These are phyloP conservation scores for Coniochaeta pulveracea DNA, from an alignment of 2,329 filamentous ascomycete species.

Conservation along the genomic window DNA sequence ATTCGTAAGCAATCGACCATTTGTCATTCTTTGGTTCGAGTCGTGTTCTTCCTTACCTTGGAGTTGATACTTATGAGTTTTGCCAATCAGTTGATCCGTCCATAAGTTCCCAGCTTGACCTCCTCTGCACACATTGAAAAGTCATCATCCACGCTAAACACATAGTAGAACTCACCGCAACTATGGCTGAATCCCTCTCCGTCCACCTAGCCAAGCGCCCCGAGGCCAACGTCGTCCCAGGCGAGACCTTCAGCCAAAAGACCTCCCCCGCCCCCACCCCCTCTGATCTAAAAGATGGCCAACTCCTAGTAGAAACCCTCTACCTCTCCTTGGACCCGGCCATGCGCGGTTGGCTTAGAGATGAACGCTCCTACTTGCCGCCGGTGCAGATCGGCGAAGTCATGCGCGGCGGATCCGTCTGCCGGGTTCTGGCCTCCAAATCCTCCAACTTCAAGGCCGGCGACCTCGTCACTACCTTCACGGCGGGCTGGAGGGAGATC, in stretches of 20 bases:
- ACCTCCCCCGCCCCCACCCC: constrained; percentile 37
- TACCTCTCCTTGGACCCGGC: constrained; percentile 53
- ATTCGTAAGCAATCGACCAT: too few species aligned
- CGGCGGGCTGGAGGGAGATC: constrained; percentile 46
- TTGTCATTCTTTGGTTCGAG: too few species aligned
- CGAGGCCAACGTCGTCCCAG: constrained; percentile 46
- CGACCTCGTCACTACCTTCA: constrained; percentile 33
- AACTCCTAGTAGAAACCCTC: constrained; percentile 36
- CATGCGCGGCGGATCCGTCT: constrained; percentile 47
- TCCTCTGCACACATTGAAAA: too few species aligned
- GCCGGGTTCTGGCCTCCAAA: constrained; percentile 37
- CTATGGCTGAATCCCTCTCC: too few species aligned
- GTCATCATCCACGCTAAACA: too few species aligned
- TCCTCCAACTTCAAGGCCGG: constrained; percentile 33
- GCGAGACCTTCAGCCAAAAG: constrained; percentile 50
- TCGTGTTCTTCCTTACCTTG: too few species aligned
- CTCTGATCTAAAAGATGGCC: constrained; percentile 34
- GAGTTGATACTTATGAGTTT: too few species aligned
- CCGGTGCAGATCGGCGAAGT: constrained; percentile 48
- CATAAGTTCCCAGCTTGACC: too few species aligned
- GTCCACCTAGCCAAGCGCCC: constrained; percentile 56
- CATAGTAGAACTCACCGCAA: too few species aligned
- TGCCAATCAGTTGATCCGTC: too few species aligned
- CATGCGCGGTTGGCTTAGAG: constrained; percentile 53
- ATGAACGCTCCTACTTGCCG: constrained; percentile 38